phyloP scores from a whole-genome alignment of 1,139 yeast species.

The Wickerhamomyces sp. region DNA sequence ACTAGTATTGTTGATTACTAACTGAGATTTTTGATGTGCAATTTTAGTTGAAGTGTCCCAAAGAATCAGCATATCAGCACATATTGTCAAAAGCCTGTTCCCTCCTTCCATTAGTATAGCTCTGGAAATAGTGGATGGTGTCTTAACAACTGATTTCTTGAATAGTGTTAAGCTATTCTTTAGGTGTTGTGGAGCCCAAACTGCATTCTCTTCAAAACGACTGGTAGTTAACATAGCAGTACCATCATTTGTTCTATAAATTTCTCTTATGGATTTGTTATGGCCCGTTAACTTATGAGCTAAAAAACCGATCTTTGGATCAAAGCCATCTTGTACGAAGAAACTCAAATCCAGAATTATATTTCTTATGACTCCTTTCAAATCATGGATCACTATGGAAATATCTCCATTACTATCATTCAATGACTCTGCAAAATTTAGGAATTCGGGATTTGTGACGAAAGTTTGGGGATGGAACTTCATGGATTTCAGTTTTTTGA shows the following conservation, averaged over 20 bases:
- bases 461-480: constrained; percentile 25
- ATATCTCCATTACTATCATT: constrained; percentile 27
- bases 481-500: constrained; percentile 22
- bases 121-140: constrained; percentile 37
- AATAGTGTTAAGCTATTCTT: constrained; percentile 27
- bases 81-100: constrained; percentile 42
- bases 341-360: constrained; percentile 36
- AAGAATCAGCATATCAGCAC: constrained; percentile 41
- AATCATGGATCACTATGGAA: constrained; percentile 46
- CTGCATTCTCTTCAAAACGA: constrained; percentile 53
- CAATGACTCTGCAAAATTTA: constrained; percentile 29
- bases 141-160: constrained; percentile 28
- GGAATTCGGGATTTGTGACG: constrained; percentile 27
- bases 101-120: constrained; percentile 57
- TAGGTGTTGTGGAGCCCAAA: constrained; percentile 48
- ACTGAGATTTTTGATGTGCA: constrained; percentile 8
- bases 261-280: constrained; percentile 65
- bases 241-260: constrained; percentile 64
- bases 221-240: constrained; percentile 49
- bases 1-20: not conserved
- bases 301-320: constrained; percentile 23
- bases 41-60: constrained; percentile 53
- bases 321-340: constrained; percentile 20
- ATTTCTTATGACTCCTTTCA: constrained; percentile 45
- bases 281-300: constrained; percentile 77